Evolutionary conservation across 768 basidiomycete genomes (phyloP), one percentile per base, ranked within the genome.

Genomic region (Gyrodon lividus): DNA sequence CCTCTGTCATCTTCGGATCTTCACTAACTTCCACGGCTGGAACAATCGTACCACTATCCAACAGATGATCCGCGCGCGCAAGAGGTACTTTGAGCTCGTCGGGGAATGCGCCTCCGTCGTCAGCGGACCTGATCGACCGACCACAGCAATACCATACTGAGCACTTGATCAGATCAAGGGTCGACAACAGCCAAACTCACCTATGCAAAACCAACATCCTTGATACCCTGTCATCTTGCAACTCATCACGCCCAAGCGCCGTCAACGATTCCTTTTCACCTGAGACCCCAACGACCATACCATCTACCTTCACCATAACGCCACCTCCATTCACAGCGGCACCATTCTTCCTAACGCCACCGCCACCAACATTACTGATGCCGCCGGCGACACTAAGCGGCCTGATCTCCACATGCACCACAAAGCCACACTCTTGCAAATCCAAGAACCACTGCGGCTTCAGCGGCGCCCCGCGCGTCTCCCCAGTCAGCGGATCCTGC

Each of bases 251-350:
- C 22, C 88, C 88, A 40, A 90, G 71, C 22, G 68, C 77, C 54
- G 83, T 85, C 67, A 90, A 65, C 16, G 81, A 81, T 68, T 89
- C 89, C 74, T 90, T 90, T 75, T 92, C 89, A 42, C 76, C 79
- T 6, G 83, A 69, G 44, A 92, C 80, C 5, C 45, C 63, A 30
- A 79, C 66, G 12, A 50, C 54, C 5, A 57, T 60, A 2, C 75
- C 80, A 28, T 74, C 70, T 42, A 80, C 70, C 33, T 54, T 59
- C 24, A 62, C 65, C 33, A 38, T 41, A 47, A 63, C 31, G 23
- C 45, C 40, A 23, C 44, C 45, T 0, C 40, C 57, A 16, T 41
- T 46, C 48, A 43, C 65, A 48, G 50, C 64, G 10, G 17, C 7
- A 3, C 35, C 37, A 4, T 24, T 52, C 34, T 30, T 48, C 14